phyloP scores from a whole-genome alignment of 352 stramenopile species.

The Globisporangium echinulatum region DNA sequence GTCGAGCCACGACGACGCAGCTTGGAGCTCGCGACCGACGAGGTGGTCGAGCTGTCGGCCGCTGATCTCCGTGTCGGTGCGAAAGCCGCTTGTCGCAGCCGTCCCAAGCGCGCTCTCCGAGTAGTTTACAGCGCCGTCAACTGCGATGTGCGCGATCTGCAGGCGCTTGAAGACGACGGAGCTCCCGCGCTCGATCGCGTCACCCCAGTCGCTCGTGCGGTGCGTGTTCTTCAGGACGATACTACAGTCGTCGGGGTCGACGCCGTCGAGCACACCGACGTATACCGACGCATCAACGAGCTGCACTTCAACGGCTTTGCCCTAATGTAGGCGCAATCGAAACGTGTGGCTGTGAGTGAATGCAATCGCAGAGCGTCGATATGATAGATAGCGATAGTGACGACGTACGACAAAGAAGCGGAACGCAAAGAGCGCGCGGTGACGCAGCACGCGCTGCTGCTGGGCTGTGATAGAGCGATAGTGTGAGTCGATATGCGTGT shows the following conservation, averaged over 20 bases:
- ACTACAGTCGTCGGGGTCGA: constrained; percentile 81
- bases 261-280: constrained; percentile 66
- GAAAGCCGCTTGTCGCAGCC: constrained; percentile 27
- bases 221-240: constrained; percentile 77
- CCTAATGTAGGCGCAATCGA: constrained; percentile 12
- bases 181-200: constrained; percentile 63
- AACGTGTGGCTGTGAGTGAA: no score
- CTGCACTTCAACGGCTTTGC: constrained; percentile 66
- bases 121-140: constrained; percentile 59
- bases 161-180: constrained; percentile 69
- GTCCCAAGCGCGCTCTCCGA: constrained; percentile 32
- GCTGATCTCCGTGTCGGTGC: constrained; percentile 92
- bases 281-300: constrained; percentile 58
- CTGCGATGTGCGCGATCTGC: constrained; percentile 58
- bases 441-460: constrained; percentile 61
- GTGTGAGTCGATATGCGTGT: background rate
- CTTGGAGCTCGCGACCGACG: constrained; percentile 57
- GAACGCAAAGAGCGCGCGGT: constrained; percentile 78
- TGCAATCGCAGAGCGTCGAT: background rate
- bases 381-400: background rate
- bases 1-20: constrained; percentile 75
- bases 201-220: constrained; percentile 26
- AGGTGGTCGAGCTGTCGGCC: constrained; percentile 55
- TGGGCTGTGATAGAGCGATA: constrained; percentile 20
- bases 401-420: constrained; percentile 53